Conservation (phyloP, 768 basidiomycete genomes). For the Russula sp. region DNA sequence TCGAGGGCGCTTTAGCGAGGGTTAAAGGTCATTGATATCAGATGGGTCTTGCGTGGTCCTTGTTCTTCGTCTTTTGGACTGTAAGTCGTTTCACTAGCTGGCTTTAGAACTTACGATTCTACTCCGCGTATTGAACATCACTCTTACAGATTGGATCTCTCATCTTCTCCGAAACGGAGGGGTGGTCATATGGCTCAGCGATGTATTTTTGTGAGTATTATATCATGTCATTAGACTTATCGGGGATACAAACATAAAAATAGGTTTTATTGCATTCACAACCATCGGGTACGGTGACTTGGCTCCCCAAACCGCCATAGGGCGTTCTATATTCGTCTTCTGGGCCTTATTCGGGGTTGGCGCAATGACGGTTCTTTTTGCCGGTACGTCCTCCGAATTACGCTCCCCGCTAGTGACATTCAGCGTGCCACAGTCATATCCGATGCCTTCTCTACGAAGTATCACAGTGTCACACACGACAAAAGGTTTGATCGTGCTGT, state of each 20-base stretch:
- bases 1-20: too few species aligned
- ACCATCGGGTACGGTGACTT: slow-evolving; percentile 77
- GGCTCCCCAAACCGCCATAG: slow-evolving; percentile 59
- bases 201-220: slow-evolving; percentile 65
- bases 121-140: not conserved
- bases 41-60: slow-evolving; percentile 49
- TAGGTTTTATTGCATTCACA: slow-evolving; percentile 70
- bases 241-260: not conserved
- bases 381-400: slow-evolving; percentile 45
- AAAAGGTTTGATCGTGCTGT: slow-evolving; percentile 30
- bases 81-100: slow-evolving; percentile 39
- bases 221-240: not conserved
- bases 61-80: slow-evolving; percentile 80
- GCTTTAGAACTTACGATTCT: not conserved
- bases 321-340: slow-evolving; percentile 70
- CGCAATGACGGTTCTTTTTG: slow-evolving; percentile 71
- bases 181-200: slow-evolving; percentile 60
- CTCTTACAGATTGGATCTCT: slow-evolving; percentile 56
- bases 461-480: slow-evolving; percentile 34
- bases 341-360: slow-evolving; percentile 78
- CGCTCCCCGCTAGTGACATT: not conserved
- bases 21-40: slow-evolving; percentile 26
- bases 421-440: slow-evolving; percentile 49
- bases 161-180: slow-evolving; percentile 67
- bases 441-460: slow-evolving; percentile 64